Evolutionary conservation across 352 stramenopile genomes (phyloP), one percentile per base, ranked within the genome.

Genomic region (Phytopythium montanum): DNA sequence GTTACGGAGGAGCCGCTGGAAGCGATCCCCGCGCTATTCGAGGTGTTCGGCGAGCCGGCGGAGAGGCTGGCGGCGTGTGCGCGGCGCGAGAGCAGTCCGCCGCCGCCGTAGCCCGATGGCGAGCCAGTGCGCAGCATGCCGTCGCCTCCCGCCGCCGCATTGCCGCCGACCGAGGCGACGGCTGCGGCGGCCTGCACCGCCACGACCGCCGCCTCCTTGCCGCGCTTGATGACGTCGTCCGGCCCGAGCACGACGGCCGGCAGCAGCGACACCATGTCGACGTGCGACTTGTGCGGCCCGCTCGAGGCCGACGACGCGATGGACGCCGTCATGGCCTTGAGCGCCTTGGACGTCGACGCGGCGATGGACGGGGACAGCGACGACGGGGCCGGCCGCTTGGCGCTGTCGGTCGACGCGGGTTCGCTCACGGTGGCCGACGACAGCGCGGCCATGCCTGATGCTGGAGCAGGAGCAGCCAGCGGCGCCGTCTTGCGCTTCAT

Each of bases 171-270:
- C 0, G 80, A 87, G 3, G 79, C 83, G 12, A 90, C 83, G 9
- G 81, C 77, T 6, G 85, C 73, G 18, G 75, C 85, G 26, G 81
- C 81, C 68, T 95, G 83, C 5, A 92, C 81, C 9, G 82, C 81
- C 9, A 82, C 76, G 5, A 87, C 81, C 13, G 85, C 83, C 0
- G 82, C 78, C 59, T 92, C 79, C 54, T 95, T 95, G 64, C 83
- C 92, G 36, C 84, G 81, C 54, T 93, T 92, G 60, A 95, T 95
- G 29, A 95, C 85, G 68, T 95, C 83, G 54, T 95, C 85, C 21
- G 85, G 85, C 5, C 71, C 73, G 16, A 95, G 56, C 3, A 79
- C 63, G 5, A 65, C 56, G 7, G 61, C 67, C 28, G 83, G 80
- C 18, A 95, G 56, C 26, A 91, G 56, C 31, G 78, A 79, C 28